Base-by-base conservation (phyloP, 345 rosid species). In the Viola odorata region DNA sequence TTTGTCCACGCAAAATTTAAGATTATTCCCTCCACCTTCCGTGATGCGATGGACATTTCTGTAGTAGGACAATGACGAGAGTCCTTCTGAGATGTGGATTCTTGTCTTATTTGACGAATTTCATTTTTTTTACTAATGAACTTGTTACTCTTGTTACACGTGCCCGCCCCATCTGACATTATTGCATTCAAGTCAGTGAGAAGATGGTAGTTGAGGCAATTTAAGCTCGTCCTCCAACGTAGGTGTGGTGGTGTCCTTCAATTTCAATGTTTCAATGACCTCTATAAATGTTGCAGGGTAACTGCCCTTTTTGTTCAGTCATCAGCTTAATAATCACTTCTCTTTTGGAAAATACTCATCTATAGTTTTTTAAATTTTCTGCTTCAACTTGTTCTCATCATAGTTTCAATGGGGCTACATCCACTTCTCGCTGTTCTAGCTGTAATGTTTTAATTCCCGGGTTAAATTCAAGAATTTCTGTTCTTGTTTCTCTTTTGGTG, bases 151-250 rank as follows among this genome's bases (percentile, higher is more conserved):
- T 52, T 57, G 6, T 6, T 54, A 66, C 73, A 64, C 40, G 53
- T 62, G 66, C 64, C 78, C 71, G 66, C 64, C 78, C 71, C 45
- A 6, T 57, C 4, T 4, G 49, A 39, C 13, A 12, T 13, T 54
- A 52, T 13, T 50, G 69, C 82, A 75, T 76, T 73, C 45, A 76
- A 57, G 75, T 44, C 37, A 49, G 58, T 13, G 52, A 41, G 66
- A 50, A 81, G 14, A 70, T 57, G 81, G 55, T 78, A 73, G 85
- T 77, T 81, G 77, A 57, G n/a, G 56, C 70, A 47, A n/a, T 70
- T 84, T 63, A 70, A 52, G n/a, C 17, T 10, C 2, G 62, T 15
- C 32, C 6, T 45, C 8, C n/a, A 23, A 32, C 58, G 55, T 36
- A n/a, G 76, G 39, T 64, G 71, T 37, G 37, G 9, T 45, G 50